These are phyloP conservation scores for Sporisorium exsertum DNA, from an alignment of 1,284 basidiomycete genomes.

Conservation along the genomic window DNA sequence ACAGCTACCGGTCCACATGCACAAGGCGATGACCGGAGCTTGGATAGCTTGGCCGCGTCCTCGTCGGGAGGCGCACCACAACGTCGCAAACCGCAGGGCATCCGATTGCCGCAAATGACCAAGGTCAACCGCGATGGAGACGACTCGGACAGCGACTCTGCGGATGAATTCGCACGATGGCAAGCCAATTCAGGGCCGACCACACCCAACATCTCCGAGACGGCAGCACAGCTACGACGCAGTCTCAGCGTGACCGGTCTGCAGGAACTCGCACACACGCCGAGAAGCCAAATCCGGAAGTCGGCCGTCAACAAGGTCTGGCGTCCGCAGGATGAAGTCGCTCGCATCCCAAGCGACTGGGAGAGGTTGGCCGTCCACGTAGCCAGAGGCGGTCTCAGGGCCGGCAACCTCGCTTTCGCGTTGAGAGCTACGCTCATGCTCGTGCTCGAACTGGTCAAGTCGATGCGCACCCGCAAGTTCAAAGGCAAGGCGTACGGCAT, in stretches of 20 bases:
- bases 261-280: conserved; percentile 61
- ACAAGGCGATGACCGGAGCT: conserved; percentile 2
- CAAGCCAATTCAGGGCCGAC: conserved; percentile 47
- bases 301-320: conserved; percentile 64
- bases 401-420: conserved; percentile 62
- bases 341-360: conserved; percentile 63
- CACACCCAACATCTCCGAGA: conserved; percentile 66
- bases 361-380: conserved; percentile 66
- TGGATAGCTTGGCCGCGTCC: conserved; percentile 1
- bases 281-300: conserved; percentile 56
- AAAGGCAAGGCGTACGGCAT: conserved; percentile 37
- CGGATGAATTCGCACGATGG: conserved; percentile 42
- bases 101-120: conserved; percentile 42
- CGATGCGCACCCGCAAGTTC: conserved; percentile 54
- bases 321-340: conserved; percentile 65
- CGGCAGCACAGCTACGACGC: conserved; percentile 61
- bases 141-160: conserved; percentile 47
- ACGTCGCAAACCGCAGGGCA: conserved; percentile 25
- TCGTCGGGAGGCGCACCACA: conserved; percentile 7
- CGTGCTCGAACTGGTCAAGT: conserved; percentile 62
- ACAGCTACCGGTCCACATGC: neutral
- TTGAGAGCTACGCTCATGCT: conserved; percentile 58
- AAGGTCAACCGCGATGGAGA: conserved; percentile 35
- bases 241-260: conserved; percentile 59
- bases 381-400: conserved; percentile 59